Evolutionary conservation across 2,329 filamentous ascomycete species (phyloP).

Genomic region (Lasiodiplodia sp.): DNA sequence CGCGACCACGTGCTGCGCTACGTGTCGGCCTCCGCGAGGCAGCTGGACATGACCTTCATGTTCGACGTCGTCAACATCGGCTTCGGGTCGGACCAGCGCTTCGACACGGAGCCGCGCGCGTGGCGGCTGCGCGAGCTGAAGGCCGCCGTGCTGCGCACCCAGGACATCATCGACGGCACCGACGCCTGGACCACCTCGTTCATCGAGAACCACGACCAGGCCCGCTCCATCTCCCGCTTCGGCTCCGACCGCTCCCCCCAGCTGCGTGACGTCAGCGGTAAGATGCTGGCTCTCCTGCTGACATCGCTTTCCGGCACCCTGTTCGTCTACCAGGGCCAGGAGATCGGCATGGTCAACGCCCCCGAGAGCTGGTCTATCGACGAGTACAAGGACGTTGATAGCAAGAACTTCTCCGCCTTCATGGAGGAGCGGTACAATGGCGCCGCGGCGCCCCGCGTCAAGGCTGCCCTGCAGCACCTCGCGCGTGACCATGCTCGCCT

Average conservation of each 20-base stretch:
- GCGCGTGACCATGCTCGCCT: slow-evolving; percentile 72
- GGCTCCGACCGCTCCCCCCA: slow-evolving; percentile 54
- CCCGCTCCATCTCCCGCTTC: slow-evolving; percentile 63
- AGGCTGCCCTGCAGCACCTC: slow-evolving; percentile 62
- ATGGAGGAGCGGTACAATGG: slow-evolving; percentile 28
- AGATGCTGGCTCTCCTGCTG: slow-evolving; percentile 62
- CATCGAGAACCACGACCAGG: slow-evolving; percentile 70
- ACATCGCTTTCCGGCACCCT: slow-evolving; percentile 60
- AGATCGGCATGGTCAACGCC: slow-evolving; percentile 67
- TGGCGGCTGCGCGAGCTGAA: slow-evolving; percentile 55
- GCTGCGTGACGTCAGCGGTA: slow-evolving; percentile 56
- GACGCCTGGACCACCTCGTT: slow-evolving; percentile 65
- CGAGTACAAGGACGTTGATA: slow-evolving; percentile 71
- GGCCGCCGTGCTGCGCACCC: slow-evolving; percentile 53
- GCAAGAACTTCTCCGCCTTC: slow-evolving; percentile 47
- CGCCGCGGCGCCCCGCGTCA: slow-evolving; percentile 45
- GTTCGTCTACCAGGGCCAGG: slow-evolving; percentile 68
- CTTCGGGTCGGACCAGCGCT: neutral
- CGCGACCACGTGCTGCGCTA: slow-evolving; percentile 65
- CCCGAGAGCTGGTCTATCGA: slow-evolving; percentile 58
- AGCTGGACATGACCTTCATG: slow-evolving; percentile 75
- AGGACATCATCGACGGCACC: slow-evolving; percentile 56
- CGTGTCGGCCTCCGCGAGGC: slow-evolving; percentile 63
- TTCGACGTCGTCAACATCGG: slow-evolving; percentile 66
- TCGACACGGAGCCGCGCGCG: neutral